Base-by-base conservation (phyloP, 805 yeast species). In the Wickerhamiella spandovensis region DNA sequence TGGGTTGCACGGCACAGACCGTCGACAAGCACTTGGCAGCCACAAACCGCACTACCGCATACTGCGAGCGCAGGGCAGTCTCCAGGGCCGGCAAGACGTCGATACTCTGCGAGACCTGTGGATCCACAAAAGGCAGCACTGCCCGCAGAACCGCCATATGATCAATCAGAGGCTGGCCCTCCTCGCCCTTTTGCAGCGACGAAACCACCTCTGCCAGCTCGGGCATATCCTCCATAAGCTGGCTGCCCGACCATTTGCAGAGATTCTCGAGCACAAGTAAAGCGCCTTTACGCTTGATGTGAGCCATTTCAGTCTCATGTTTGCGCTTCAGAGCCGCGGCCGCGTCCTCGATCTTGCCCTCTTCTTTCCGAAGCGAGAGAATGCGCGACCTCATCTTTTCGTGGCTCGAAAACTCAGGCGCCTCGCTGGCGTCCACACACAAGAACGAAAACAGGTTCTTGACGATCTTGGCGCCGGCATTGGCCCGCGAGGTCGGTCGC, bases 371-470 rank as follows among this genome's bases (percentile, higher is more conserved):
- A 57, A 88, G 71, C 1, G 96, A 86, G 48, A 89, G 67, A 12
- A 90, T 82, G 13, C 69, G 68, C 44, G 76, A 78, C 17, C 66
- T 72, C 50, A 73, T 69, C 13, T 67, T 65, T 38, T 76, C 74
- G 57, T 84, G 84, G 44, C 83, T 81, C 15, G 72, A 71, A 61
- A 86, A 92, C 60, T 87, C 97, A 2, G 98, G 98, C 30, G 90
- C 96, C 62, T 89, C 97, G 2, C 92, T 78, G 0, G 96, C 87
- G 63, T 90, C 98, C 30, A 89, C 96, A 68, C 98, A 92, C 48
- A 92, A 63, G 62, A 90, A 90, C 0, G 90, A 95, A 67, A 95
- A 85, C 50, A 94, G 68, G 61, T 92, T 92, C 63, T 86, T 90
- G 43, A 86, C 78, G 55, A 94, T 83, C 63, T 92, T 92, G 58